These are phyloP conservation scores for Paraconiothyrium brasiliense DNA, from an alignment of 2,329 filamentous ascomycete species.

Conservation along the genomic window DNA sequence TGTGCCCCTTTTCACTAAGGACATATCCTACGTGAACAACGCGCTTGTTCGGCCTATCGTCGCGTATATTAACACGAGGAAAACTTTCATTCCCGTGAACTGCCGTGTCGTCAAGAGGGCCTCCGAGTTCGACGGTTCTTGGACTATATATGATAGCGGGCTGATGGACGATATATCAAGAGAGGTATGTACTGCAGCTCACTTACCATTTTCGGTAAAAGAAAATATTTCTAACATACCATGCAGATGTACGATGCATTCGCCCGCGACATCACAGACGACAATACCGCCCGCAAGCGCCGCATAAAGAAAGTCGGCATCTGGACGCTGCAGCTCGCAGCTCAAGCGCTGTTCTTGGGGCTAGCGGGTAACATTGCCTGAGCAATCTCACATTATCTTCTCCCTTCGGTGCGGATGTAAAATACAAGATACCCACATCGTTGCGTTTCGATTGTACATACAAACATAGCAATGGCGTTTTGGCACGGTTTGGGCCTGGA, in stretches of 20 bases:
- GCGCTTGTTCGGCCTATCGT: conserved; percentile 95
- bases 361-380: conserved; percentile 82
- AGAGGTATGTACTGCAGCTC: conserved; percentile 63
- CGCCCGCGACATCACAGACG: conserved; percentile 87
- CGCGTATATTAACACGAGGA: conserved; percentile 95
- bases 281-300: conserved; percentile 84
- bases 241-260: conserved; percentile 88
- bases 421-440: background rate
- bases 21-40: conserved; percentile 95
- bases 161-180: conserved; percentile 92
- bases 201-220: background rate
- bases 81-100: conserved; percentile 93
- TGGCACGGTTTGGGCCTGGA: background rate
- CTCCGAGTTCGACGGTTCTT: conserved; percentile 91
- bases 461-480: background rate
- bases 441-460: background rate
- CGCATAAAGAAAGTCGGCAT: conserved; percentile 95
- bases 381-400: background rate
- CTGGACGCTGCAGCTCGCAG: conserved; percentile 91
- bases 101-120: conserved; percentile 92
- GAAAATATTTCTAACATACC: background rate
- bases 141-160: conserved; percentile 93
- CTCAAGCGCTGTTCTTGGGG: conserved; percentile 93
- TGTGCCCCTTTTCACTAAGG: conserved; percentile 89
- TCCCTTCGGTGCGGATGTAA: background rate